A percentile compares a stretch with the other conserved stretches of the same genome.
These are phyloP conservation scores for Pachyrhizus erosus DNA, from an alignment of 306 rosid genomes.

Conservation along the genomic window DNA sequence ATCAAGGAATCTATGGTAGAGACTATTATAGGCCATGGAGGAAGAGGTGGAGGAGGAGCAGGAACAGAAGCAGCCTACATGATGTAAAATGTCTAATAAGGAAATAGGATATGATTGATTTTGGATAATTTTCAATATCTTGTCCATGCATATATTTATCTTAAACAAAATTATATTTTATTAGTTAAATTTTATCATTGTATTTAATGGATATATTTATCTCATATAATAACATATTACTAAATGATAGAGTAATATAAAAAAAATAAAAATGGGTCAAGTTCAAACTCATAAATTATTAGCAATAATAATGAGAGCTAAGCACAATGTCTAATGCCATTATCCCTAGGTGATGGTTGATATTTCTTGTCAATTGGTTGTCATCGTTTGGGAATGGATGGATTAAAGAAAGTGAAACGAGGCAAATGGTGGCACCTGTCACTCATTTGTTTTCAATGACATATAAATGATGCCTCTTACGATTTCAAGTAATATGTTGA, in stretches of 20 bases:
- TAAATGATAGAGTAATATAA: background rate
- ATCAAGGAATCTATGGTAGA: slow-evolving; percentile 18
- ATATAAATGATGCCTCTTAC: slow-evolving; percentile 39
- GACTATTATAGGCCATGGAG: background rate
- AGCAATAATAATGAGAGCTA: slow-evolving; percentile 38
- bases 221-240: background rate
- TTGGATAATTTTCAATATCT: too few relatives aligned
- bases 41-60: too few relatives aligned
- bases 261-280: background rate
- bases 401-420: slow-evolving; percentile 27
- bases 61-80: background rate
- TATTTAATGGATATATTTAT: background rate
- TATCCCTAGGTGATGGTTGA: slow-evolving; percentile 51
- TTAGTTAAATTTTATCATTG: background rate
- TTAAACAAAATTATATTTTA: too few relatives aligned
- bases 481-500: slow-evolving; percentile 33
- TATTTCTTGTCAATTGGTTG: slow-evolving; percentile 56
- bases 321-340: slow-evolving; percentile 46
- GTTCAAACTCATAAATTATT: background rate
- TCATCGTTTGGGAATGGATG: slow-evolving; percentile 37
- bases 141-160: background rate
- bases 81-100: slow-evolving; percentile 34
- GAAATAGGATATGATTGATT: background rate
- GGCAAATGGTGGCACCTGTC: slow-evolving; percentile 23
- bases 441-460: slow-evolving; percentile 42